Evolutionary conservation across 371 early-diverging fungal genomes (phyloP), one percentile per base, ranked within the genome.

Genomic region (Mucor velutinosus): DNA sequence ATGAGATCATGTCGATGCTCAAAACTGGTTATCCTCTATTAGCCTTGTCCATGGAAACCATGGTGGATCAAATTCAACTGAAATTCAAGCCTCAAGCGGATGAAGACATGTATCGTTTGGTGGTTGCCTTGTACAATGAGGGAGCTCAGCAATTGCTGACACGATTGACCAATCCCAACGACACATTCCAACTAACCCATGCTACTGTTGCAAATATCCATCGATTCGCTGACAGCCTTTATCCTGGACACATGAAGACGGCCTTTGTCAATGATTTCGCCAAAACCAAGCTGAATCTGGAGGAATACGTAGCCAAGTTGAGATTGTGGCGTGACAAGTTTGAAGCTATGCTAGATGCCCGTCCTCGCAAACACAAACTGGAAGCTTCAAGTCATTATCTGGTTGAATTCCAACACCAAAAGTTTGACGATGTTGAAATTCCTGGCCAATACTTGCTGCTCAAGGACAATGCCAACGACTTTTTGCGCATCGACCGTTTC

Each of bases 391-490:
- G 92, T 37, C 94, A 92, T 57, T 96, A 96, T 80, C 78, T 99
- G 60, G 96, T 94, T 3, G 99, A 99, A 71, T 98, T 98, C 82
- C 97, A 98, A 75, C 95, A 97, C 77, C 94, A 95, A 65, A 95
- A 94, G 77, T 97, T 97, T 71, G 98, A 98, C 72, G 98, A 99
- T 71, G 92, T 99, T 6, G 97, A 98, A 65, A 91, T 99, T 7
- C 99, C 99, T 15, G 99, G 99, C 1, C 99, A 99, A 80, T 99
- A 99, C 72, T 78, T 96, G 66, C 70, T 92, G 83, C 68, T 67
- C 58, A 89, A 87, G 70, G 92, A 96, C 71, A 90, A 87, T 69
- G 93, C 89, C 74, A 93, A 93, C 64, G 96, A 96, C 77, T 96
- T 98, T 82, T 84, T 96, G 29, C 86, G 93, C 25, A 98, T 99